Evolutionary conservation across 495 filamentous ascomycete species (phyloP).

Genomic region (Apodospora peruviana): DNA sequence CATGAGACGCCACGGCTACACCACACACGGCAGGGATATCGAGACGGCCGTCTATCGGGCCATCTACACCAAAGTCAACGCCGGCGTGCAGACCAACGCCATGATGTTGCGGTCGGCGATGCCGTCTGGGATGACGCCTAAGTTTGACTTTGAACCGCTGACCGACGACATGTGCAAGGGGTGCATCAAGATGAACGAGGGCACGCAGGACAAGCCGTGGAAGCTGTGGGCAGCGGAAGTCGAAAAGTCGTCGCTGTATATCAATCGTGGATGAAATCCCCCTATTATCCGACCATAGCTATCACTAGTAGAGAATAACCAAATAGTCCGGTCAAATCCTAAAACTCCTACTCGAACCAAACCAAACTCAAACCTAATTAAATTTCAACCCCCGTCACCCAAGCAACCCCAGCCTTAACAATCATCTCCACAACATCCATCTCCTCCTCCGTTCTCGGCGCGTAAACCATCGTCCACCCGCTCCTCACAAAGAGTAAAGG

Average conservation of each 20-base stretch:
- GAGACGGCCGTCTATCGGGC: conserved; percentile 36
- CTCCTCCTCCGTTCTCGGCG: conserved; percentile 2
- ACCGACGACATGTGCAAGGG: background rate
- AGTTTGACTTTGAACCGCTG: conserved; percentile 21
- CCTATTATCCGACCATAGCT: background rate
- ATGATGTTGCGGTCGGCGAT: conserved; percentile 13
- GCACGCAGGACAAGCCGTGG: conserved; percentile 30
- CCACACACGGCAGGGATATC: conserved; percentile 28
- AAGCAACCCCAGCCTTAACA: conserved; percentile 6
- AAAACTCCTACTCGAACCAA: background rate
- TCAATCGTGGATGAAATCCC: conserved; percentile 4
- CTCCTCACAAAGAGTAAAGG: conserved; percentile 3
- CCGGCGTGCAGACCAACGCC: conserved; percentile 31
- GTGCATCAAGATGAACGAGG: conserved; percentile 13
- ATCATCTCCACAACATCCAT: conserved; percentile 6
- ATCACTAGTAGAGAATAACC: background rate
- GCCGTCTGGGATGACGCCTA: conserved; percentile 11
- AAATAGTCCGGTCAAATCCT: background rate
- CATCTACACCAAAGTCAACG: conserved; percentile 43
- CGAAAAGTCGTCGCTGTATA: conserved; percentile 25
- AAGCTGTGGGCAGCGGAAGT: conserved; percentile 38
- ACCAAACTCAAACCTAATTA: background rate
- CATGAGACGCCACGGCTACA: conserved; percentile 47
- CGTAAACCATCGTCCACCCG: conserved; percentile 10
- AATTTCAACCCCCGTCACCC: conserved; percentile 5